Evolutionary conservation across 2,329 filamentous ascomycete genomes (phyloP).

Genomic region (Talaromyces albobiverticillius): DNA sequence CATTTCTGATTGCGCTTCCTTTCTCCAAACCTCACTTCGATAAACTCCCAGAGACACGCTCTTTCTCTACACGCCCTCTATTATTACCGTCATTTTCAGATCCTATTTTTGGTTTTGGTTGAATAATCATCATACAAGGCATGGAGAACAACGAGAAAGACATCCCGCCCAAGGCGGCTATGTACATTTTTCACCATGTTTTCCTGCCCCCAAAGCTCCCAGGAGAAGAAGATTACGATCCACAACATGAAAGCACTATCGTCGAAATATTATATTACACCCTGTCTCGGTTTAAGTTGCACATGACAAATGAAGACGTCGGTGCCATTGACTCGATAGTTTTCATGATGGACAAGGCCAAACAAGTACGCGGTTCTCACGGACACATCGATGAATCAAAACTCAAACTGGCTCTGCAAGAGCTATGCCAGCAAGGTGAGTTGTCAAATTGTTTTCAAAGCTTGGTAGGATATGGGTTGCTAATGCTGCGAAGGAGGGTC

Average conservation of each 20-base stretch:
- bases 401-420: neutral
- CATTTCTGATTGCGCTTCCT: neutral
- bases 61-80: too few relatives aligned
- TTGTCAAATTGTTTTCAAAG: neutral
- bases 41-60: neutral
- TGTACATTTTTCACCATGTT: neutral
- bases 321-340: neutral
- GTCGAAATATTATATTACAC: neutral
- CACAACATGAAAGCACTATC: neutral
- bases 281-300: neutral
- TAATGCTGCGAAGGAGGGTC: slow-evolving; percentile 14
- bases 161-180: neutral
- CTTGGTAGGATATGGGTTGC: too few relatives aligned
- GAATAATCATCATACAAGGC: neutral
- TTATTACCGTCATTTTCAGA: too few relatives aligned
- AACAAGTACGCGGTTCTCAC: neutral
- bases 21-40: neutral
- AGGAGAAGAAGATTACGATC: neutral
- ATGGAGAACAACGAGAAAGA: neutral
- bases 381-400: neutral
- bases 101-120: too few relatives aligned
- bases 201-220: slow-evolving; percentile 9
- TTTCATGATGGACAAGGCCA: neutral
- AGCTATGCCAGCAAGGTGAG: neutral
- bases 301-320: neutral